Conservation (phyloP, 2,329 filamentous ascomycete species). For the Neocucurbitaria cava region DNA sequence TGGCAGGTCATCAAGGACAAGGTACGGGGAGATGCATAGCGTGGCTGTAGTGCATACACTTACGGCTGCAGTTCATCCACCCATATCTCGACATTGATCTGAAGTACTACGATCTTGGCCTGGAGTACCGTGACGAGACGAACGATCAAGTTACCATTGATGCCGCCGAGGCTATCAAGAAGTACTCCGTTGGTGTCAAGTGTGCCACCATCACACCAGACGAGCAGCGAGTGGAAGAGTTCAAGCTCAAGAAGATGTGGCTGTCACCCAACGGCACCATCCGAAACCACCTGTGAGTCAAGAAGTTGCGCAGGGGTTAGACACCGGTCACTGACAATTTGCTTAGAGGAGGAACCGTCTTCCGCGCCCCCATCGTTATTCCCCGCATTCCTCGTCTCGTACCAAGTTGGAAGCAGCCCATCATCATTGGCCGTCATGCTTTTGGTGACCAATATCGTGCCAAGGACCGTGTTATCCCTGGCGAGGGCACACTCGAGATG, state of each 20-base stretch:
- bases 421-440: slow-evolving; percentile 97
- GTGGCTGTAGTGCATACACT: slow-evolving; percentile 3
- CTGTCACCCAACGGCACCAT: slow-evolving; percentile 94
- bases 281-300: slow-evolving; percentile 65
- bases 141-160: slow-evolving; percentile 95
- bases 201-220: slow-evolving; percentile 99
- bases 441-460: slow-evolving; percentile 99
- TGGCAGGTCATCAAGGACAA: slow-evolving; percentile 99
- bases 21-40: slow-evolving; percentile 45
- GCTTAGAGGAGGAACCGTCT: slow-evolving; percentile 83
- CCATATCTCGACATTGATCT: slow-evolving; percentile 97
- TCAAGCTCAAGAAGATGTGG: slow-evolving; percentile 99
- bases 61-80: slow-evolving; percentile 74
- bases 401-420: slow-evolving; percentile 97
- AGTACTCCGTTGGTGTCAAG: slow-evolving; percentile 98
- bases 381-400: slow-evolving; percentile 90
- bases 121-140: slow-evolving; percentile 94
- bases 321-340: slow-evolving; percentile 24
- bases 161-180: slow-evolving; percentile 96
- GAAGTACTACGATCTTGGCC: slow-evolving; percentile 95
- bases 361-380: slow-evolving; percentile 98
- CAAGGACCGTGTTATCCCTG: slow-evolving; percentile 85
- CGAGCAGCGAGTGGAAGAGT: slow-evolving; percentile 95
- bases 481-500: slow-evolving; percentile 89
- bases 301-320: neutral